Conservation (phyloP, 257 asterid species). For the Capsicum chinense region DNA sequence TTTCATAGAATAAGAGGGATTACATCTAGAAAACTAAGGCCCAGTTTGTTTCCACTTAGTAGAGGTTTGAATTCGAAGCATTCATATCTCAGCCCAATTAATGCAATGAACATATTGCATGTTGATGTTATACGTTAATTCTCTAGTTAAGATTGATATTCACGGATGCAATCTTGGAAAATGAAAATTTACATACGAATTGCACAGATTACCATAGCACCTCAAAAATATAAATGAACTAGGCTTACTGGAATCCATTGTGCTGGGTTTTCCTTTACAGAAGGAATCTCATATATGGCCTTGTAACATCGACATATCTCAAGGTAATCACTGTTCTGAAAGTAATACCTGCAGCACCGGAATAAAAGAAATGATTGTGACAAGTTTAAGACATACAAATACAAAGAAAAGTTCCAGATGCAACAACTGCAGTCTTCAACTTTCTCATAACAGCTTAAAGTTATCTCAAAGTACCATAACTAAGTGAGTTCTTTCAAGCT, state of each 20-base stretch:
- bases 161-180: neutral
- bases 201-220: neutral
- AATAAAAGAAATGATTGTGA: neutral
- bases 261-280: constrained; percentile 77
- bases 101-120: neutral
- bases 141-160: constrained; percentile 2
- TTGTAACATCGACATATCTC: constrained; percentile 96
- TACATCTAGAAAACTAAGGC: neutral
- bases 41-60: neutral
- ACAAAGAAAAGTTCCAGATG: neutral
- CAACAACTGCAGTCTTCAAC: neutral
- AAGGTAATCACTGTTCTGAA: constrained; percentile 83
- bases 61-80: neutral
- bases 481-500: neutral
- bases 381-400: constrained; percentile 6
- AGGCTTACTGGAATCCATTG: constrained; percentile 83
- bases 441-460: neutral
- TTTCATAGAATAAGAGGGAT: neutral
- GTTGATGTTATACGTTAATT: neutral
- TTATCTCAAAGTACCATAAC: constrained; percentile 4
- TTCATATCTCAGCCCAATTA: neutral
- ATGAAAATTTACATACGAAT: neutral
- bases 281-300: constrained; percentile 89
- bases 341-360: constrained; percentile 65
- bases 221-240: neutral